Percentiles rank a stretch among this genome's conserved stretches.
These are phyloP conservation scores for Uronychia binucleata DNA, from an alignment of 73 alveolate genomes.

Conservation along the genomic window DNA sequence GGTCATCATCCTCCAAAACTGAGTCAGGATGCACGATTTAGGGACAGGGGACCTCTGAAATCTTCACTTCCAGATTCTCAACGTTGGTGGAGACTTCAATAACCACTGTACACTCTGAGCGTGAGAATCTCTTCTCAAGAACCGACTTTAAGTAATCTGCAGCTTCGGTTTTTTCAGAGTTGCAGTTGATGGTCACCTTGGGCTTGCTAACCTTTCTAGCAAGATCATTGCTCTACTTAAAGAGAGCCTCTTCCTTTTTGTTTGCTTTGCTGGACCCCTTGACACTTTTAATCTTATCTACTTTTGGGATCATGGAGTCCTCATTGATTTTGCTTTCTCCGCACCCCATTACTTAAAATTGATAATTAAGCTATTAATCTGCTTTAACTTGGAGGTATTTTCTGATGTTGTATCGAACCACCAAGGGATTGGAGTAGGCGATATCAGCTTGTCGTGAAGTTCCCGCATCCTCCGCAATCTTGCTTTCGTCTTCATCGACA, in stretches of 20 bases:
- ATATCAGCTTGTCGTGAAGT: neutral
- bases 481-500: constrained; percentile 50
- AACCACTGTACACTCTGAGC: neutral
- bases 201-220: neutral
- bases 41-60: neutral
- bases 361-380: too few relatives aligned
- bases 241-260: neutral
- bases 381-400: neutral
- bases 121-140: neutral
- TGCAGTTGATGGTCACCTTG: neutral
- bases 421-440: neutral
- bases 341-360: neutral
- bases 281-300: neutral
- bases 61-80: neutral
- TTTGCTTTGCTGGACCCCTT: neutral
- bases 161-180: neutral
- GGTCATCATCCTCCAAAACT: neutral
- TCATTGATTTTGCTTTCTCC: neutral
- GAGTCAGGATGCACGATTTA: neutral
- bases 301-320: neutral
- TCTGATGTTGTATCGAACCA: neutral
- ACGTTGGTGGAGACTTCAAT: neutral
- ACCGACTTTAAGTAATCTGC: neutral
- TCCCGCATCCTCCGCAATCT: neutral
- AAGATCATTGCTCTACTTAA: neutral